Conservation (phyloP, 805 yeast species). For the Candida gorgasii region DNA sequence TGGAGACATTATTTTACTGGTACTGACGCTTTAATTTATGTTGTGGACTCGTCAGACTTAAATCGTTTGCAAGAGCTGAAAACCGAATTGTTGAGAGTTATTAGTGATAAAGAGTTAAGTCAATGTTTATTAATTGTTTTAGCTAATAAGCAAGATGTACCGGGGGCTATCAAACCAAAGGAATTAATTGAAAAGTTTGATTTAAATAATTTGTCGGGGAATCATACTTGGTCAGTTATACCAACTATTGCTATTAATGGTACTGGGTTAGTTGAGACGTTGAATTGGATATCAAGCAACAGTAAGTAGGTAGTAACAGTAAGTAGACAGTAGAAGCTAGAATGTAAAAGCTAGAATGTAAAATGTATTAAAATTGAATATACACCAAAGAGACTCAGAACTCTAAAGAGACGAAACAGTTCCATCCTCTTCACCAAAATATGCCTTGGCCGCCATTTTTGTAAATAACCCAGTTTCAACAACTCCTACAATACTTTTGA, state of each 20-base stretch:
- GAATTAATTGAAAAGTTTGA: conserved; percentile 75
- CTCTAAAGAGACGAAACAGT: conserved; percentile 21
- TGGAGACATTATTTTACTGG: conserved; percentile 97
- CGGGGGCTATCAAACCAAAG: conserved; percentile 71
- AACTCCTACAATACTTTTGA: conserved; percentile 84
- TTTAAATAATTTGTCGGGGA: conserved; percentile 56
- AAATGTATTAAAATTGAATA: not conserved
- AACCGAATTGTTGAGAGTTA: conserved; percentile 72
- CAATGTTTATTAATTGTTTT: conserved; percentile 77
- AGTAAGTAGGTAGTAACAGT: conserved; percentile 30
- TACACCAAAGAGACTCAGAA: too few relatives aligned
- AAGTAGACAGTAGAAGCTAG: not conserved
- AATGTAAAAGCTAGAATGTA: conserved; percentile 1
- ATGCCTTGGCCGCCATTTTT: conserved; percentile 72
- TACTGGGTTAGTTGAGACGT: conserved; percentile 83
- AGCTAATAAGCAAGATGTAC: conserved; percentile 86
- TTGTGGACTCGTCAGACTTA: conserved; percentile 78
- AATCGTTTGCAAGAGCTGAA: conserved; percentile 76
- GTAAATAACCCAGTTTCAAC: conserved; percentile 94
- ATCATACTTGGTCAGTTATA: conserved; percentile 85
- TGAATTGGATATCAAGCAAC: conserved; percentile 80
- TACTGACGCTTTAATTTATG: conserved; percentile 88
- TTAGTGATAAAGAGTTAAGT: conserved; percentile 80
- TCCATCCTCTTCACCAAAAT: conserved; percentile 88
- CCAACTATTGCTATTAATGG: conserved; percentile 91